These are phyloP conservation scores for Cynara cardunculus DNA, from an alignment of 129 eudicot species.

Conservation along the genomic window DNA sequence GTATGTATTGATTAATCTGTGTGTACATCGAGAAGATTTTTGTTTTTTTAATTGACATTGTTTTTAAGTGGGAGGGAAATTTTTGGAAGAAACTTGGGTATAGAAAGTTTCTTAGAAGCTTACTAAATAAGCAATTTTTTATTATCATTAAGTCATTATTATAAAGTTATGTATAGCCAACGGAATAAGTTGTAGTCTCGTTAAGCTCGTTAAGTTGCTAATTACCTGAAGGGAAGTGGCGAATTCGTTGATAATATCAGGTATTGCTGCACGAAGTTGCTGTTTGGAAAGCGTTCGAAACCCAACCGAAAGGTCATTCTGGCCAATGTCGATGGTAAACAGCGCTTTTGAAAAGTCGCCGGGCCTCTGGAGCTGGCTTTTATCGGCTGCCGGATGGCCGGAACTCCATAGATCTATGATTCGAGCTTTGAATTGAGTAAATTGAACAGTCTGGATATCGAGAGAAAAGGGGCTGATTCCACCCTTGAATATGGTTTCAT, in stretches of 20 bases:
- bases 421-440: conserved; percentile 54
- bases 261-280: conserved; percentile 42
- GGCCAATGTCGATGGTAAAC: conserved; percentile 73
- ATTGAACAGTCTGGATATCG: conserved; percentile 66
- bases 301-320: conserved; percentile 57
- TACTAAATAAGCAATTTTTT: too few species aligned
- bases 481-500: conserved; percentile 47
- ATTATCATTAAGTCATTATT: too few species aligned
- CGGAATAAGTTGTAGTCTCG: too few species aligned
- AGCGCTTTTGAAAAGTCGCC: conserved; percentile 50
- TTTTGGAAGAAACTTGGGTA: too few species aligned
- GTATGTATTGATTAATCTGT: too few species aligned
- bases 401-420: conserved; percentile 45
- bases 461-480: conserved; percentile 73
- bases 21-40: too few species aligned
- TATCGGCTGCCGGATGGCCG: conserved; percentile 35
- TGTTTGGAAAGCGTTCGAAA: conserved; percentile 37
- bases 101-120: too few species aligned
- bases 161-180: too few species aligned
- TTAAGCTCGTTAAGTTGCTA: too few species aligned
- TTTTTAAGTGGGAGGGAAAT: too few species aligned
- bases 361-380: conserved; percentile 53
- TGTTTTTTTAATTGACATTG: neutral
- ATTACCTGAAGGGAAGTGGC: conserved; percentile 47
- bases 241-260: conserved; percentile 47